Base-by-base conservation (phyloP, 2,329 filamentous ascomycete genomes). In the Xylariaceae sp. region DNA sequence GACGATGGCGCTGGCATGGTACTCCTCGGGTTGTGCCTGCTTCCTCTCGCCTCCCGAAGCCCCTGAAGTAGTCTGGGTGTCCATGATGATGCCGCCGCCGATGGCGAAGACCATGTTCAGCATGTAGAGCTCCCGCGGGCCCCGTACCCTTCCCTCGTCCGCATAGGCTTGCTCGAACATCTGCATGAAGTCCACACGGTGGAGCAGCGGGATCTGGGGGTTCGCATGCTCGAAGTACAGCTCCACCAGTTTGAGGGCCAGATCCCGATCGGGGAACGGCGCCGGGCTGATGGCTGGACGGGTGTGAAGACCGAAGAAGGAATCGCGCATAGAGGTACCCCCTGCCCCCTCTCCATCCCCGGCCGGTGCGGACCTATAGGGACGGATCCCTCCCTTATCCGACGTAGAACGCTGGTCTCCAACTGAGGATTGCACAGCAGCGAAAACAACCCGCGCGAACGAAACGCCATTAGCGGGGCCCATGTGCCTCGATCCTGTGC, bases 41-140 rank as follows among this genome's bases (percentile, higher is more conserved):
- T 67, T 66, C 21, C 59, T 60, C 23, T 57, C 56, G 19, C 57
- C 52, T 9, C 53, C 54, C 42, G 50, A 54, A 34, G 47, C 56
- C 3, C 59, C 61, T 18, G 61, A 60, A 31, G 69, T 64, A 6
- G 74, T 61, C 61, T 76, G 53, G 54, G 67, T 66, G 61, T 83
- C 68, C 51, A 95, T 80, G 49, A 96, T 94, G 52, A 96, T 94
- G 13, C 88, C 90, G 13, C 86, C 85, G 5, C 92, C 92, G 53
- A 97, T 96, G 11, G 90, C 90, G 65, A 94, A 97, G 16, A 97
- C 89, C 64, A 97, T 96, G 62, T 96, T 96, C 47, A 97, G 71
- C 67, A 94, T 78, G 64, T 96, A 97, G n/a, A 92, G 72, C 62
- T 95, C 88, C 38, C 84, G 75, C 4, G 88, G 77, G 2, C 83